Percentiles rank a stretch among this genome's conserved stretches.
phyloP scores from a whole-genome alignment of 2,329 filamentous ascomycete genomes.

The Pseudocercospora fuligena region DNA sequence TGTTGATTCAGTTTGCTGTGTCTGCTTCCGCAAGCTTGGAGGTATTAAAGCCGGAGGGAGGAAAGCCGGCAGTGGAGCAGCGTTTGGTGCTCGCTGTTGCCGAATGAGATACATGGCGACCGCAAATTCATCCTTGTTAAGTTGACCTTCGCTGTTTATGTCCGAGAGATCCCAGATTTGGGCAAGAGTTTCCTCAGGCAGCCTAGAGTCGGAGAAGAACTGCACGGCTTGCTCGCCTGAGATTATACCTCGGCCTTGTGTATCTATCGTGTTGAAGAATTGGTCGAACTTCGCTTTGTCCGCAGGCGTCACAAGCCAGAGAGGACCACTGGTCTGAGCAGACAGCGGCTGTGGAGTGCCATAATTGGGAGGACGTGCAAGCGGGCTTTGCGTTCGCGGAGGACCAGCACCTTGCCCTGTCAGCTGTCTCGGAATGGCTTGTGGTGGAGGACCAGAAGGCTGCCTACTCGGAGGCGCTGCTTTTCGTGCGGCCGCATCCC shows the following conservation, averaged over 20 bases:
- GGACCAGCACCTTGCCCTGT: conserved; percentile 60
- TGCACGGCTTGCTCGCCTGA: conserved; percentile 92
- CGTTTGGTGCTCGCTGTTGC: conserved; percentile 78
- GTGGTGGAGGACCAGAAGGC: conserved; percentile 32
- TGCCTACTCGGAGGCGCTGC: conserved; percentile 49
- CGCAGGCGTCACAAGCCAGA: conserved; percentile 81
- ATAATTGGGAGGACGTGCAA: conserved; percentile 56
- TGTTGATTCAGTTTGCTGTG: conserved; percentile 56
- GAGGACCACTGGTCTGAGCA: conserved; percentile 61
- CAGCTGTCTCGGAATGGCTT: conserved; percentile 78
- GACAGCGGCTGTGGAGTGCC: conserved; percentile 55
- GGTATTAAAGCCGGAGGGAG: conserved; percentile 83
- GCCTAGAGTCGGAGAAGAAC: conserved; percentile 90
- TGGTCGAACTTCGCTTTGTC: conserved; percentile 90
- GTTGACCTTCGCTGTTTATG: conserved; percentile 83
- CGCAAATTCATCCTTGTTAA: conserved; percentile 89
- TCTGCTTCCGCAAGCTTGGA: conserved; percentile 76
- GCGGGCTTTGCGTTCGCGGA: conserved; percentile 65
- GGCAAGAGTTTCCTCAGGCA: conserved; percentile 85
- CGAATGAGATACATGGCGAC: conserved; percentile 97
- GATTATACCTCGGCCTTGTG: conserved; percentile 77
- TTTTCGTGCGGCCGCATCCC: conserved; percentile 84
- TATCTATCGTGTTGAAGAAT: conserved; percentile 84
- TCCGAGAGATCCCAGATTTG: conserved; percentile 98
- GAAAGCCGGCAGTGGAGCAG: conserved; percentile 71